Evolutionary conservation across 371 early-diverging fungal genomes (phyloP), one percentile per base, ranked within the genome.

Genomic region (Mortierella sp.): DNA sequence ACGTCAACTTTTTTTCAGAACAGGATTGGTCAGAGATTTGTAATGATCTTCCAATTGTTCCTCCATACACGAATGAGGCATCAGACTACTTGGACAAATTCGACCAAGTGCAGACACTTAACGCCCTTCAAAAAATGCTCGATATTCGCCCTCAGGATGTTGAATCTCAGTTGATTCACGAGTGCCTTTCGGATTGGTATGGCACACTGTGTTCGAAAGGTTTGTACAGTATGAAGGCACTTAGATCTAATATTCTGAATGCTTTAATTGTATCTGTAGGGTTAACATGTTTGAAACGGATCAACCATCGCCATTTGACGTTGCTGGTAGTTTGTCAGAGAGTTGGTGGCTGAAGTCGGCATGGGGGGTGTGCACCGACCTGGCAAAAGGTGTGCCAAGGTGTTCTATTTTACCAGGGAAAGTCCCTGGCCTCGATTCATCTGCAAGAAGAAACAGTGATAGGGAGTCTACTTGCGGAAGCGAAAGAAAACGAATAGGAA

Each of bases 341-440:
- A 42, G 22, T 56, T 66, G 58, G 66, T 66, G 72, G 66, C 56
- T 66, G 34, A 61, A 66, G n/a, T 66, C 61, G 12, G 72, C 72
- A n/a, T 72, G 72, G 63, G 66, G 72, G 26, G 51, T 72, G 19
- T 66, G 66, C 62, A 66, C 72, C 17, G 56, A 66, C 49, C 19
- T 66, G 56, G 63, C 66, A 29, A 62, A 56, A 61, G 63, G 72
- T 22, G 72, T 66, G 22, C 63, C 72, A 54, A 51, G 62, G 43
- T 66, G 66, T 42, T 72, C 61, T 66, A 59, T 66, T n/a, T 34
- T 72, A 37, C 67, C 62, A 29, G 66, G 63, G 40, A 64, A 72
- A 51, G 35, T 47, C 2, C 60, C 72, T 29, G 55, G 61, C 35
- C 72, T 61, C 35, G 66, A 66, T 37, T 65, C 72, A 31, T 65